Evolutionary conservation across 1,139 yeast species (phyloP), one percentile per base, ranked within the genome.

Genomic region (Yarrowia galli): DNA sequence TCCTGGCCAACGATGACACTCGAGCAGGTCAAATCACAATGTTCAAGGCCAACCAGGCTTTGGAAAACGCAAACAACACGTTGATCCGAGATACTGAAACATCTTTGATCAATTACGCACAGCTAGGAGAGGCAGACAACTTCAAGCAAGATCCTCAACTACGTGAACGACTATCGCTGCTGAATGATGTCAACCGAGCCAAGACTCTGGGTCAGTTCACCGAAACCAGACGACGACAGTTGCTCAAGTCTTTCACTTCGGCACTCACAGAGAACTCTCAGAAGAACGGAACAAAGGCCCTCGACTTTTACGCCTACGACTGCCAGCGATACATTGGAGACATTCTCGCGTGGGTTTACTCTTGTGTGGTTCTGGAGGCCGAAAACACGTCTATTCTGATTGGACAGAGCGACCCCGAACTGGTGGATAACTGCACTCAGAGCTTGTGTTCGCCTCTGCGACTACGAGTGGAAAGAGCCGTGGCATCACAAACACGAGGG

Each of bases 251-350:
- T 72, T 87, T 84, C 77, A 77, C 88, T 69, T 81, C 81, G 32
- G 84, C 85, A 23, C 82, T 92, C 16, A 84, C 89, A 0, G 85
- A 83, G 16, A 43, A 43, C 51, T 42, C 51, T 28, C 82, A 87
- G 38, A 73, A 74, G 25, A 68, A 71, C 69, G 69, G 73, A 16
- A 71, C 75, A 16, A 79, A 87, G 70, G 90, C 93, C 1, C 81
- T 91, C 25, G 84, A 85, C 60, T 79, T 89, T 65, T 84, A 89
- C 13, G 89, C 93, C 0, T 91, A 89, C 75, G 98, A 95, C 76
- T 91, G 97, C 1, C 81, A 87, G 22, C 82, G 97, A 69, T 92
- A 88, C 72, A 83, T 91, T 22, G 97, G 98, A 35, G 98, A 92
- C 76, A 83, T 95, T 40, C 79, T 95, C 60, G 99, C 99, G 0